Base-by-base conservation (phyloP, 768 basidiomycete species). In the Phanerochaete sordida region DNA sequence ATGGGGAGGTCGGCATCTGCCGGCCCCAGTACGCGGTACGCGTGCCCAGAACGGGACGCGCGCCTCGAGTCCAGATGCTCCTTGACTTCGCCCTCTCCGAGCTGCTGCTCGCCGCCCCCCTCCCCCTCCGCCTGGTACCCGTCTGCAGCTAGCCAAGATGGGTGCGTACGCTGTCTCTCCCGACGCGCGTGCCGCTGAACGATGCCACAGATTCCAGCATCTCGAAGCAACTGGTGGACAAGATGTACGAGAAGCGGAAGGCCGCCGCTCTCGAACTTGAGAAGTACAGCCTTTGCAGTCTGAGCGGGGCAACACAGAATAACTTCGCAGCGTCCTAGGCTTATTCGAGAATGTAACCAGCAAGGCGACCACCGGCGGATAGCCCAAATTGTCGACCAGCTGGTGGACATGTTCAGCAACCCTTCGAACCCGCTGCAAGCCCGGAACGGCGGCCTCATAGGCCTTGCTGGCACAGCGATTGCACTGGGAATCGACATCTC, bases 201-300 rank as follows among this genome's bases (percentile, higher is more conserved):
- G 7, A 43, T 6, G 53, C 21, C 35, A 31, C 56, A 93, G 91
- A 94, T 68, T 77, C 85, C 58, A 81, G 84, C 61, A 84, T 93
- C 51, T 79, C 89, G 45, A 89, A 88, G 71, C 92, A 91, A 70
- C 79, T 94, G 59, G 82, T 91, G 49, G 92, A 94, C 84, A 93
- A 93, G 80, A 89, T 94, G 73, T 97, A 98, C 72, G 95, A 98
- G 81, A 94, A 95, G 76, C 85, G 95, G 60, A 97, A 98, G 76
- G 86, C 91, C 8, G 94, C 95, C 7, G 96, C 96, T 8, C 85
- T 95, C 54, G 95, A 98, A 55, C 84, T 98, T 55, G 95, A 98
- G 79, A 97, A 94, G 94, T 95, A 71, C 65, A 75, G 68, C 57
- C 13, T 30, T 13, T 52, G 56, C 23, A 45, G 13, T 47, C 45